Percentiles rank a stretch among this genome's conserved stretches.
These are phyloP conservation scores for Coleophoma cylindrospora DNA, from an alignment of 2,329 filamentous ascomycete genomes.

Conservation along the genomic window DNA sequence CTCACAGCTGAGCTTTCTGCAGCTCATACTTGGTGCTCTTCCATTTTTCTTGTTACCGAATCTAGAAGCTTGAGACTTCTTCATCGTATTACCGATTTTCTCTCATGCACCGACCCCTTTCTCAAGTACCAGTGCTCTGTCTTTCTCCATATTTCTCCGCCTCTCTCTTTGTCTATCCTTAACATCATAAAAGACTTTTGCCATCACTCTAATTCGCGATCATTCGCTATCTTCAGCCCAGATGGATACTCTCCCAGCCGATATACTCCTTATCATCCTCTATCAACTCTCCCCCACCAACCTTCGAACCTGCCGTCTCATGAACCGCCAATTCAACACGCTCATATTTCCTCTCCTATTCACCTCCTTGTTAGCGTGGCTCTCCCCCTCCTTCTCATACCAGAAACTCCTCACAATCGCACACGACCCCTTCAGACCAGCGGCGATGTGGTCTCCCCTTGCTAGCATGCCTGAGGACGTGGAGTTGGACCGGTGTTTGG, in stretches of 20 bases:
- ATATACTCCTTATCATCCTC: constrained; percentile 14
- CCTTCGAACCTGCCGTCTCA: constrained; percentile 10
- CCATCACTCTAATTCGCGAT: too few species aligned
- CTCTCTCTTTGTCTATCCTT: too few species aligned
- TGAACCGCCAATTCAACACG: constrained; percentile 10
- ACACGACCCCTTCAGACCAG: constrained; percentile 9
- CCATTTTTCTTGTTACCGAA: too few species aligned
- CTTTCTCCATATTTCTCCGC: too few species aligned
- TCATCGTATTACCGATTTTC: neutral
- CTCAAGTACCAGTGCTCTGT: neutral
- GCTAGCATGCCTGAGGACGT: neutral
- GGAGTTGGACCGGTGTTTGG: too few species aligned
- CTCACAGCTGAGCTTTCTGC: too few species aligned
- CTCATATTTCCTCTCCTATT: constrained; percentile 15
- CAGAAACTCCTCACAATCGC: constrained; percentile 5
- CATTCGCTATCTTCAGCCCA: neutral
- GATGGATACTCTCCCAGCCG: constrained; percentile 12
- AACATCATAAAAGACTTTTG: too few species aligned
- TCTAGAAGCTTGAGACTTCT: neutral
- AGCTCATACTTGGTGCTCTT: too few species aligned
- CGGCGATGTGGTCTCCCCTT: constrained; percentile 15
- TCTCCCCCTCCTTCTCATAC: constrained; percentile 7
- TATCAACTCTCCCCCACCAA: constrained; percentile 6
- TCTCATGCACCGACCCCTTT: neutral
- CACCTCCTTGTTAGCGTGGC: constrained; percentile 11